Evolutionary conservation across 129 eudicot genomes (phyloP), one percentile per base, ranked within the genome.

Genomic region (Cynara cardunculus): DNA sequence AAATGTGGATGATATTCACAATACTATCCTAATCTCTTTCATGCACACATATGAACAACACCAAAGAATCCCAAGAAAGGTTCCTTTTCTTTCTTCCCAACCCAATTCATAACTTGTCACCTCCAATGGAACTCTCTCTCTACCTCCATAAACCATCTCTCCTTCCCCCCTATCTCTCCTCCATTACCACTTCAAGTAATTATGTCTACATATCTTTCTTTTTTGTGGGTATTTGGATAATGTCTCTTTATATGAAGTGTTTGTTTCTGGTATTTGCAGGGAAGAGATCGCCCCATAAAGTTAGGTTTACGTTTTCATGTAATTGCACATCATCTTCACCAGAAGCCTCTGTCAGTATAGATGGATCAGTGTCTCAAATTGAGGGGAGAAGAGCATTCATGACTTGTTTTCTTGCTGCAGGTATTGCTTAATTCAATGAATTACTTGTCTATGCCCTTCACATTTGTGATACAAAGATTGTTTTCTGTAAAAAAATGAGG

Each of bases 341-440:
- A 26, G 86, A 86, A 70, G 81, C 72, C 61, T 56, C 86, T 18
- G 74, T 44, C 21, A 34, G 77, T 31, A 27, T 75, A 14, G 65
- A 53, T 4, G 73, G 79, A 11, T 25, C 82, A 49, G 24, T 84
- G 72, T 27, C 41, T 37, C 86, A 65, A 64, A 34, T 68, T 25
- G 89, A 88, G 18, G 89, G 92, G 14, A 89, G 97, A 82, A 94
- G 98, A 90, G 84, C 89, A 14, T 34, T 94, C 34, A 27, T 94
- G 85, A 87, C 79, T 71, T 85, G 77, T 81, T 84, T 90, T 71
- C 87, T 94, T 77, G 85, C 90, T 76, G 81, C 97, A 88, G 97
- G 92, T 85, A 64, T 69, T 71, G 72, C 71, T 39, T 61, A 5
- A 30, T 46, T 44, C n/a, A 3, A 5, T 27, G 16, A 19, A 26